A percentile compares a stretch with the other conserved stretches of the same genome.
Evolutionary conservation across 257 asterid genomes (phyloP).

Genomic region (Ophiorrhiza pumila): DNA sequence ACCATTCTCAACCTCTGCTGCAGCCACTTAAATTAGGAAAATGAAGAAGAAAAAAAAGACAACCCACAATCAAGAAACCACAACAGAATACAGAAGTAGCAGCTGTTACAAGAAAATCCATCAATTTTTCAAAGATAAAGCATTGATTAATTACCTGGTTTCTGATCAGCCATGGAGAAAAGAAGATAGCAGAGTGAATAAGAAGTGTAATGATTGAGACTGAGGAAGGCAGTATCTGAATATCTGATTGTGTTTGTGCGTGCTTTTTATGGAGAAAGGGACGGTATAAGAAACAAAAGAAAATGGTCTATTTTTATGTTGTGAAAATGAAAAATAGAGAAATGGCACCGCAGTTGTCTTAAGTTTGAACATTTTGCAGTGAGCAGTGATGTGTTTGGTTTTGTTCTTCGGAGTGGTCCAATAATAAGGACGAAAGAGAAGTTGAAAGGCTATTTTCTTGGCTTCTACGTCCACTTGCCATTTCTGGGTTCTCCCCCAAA

Average conservation of each 20-base stretch:
- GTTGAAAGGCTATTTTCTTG: constrained; percentile 20
- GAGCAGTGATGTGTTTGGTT: neutral
- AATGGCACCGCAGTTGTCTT: constrained; percentile 2
- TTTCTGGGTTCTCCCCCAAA: neutral
- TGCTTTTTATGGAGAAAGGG: constrained; percentile 16
- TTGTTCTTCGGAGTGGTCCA: neutral
- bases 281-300: constrained; percentile 13
- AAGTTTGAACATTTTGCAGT: constrained; percentile 1
- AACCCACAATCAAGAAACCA: neutral
- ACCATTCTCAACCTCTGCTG: constrained; percentile 33
- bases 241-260: no score
- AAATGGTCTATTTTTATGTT: neutral
- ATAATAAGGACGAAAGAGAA: constrained; percentile 19
- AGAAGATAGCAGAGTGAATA: neutral
- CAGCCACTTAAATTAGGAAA: constrained; percentile 21
- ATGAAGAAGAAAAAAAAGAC: neutral
- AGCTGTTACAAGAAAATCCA: constrained; percentile 7
- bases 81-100: neutral
- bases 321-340: neutral
- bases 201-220: constrained; percentile 6
- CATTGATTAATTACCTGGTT: constrained; percentile 28
- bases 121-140: constrained; percentile 6
- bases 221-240: no score
- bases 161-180: constrained; percentile 47
- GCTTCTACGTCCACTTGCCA: neutral